These are phyloP conservation scores for Tanacetum coccineum DNA, from an alignment of 129 eudicot genomes.

Conservation along the genomic window DNA sequence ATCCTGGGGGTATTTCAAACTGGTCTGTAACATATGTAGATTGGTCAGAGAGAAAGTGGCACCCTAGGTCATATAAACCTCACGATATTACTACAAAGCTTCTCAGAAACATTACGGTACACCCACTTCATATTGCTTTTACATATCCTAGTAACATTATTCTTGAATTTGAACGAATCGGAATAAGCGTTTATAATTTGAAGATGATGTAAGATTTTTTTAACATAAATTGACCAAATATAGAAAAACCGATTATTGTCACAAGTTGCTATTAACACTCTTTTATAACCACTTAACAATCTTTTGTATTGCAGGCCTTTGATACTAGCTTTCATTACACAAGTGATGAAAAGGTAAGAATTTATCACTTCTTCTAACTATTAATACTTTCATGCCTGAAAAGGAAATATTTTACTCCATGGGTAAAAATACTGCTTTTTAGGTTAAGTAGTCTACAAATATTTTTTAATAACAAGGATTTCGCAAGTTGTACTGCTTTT, in stretches of 20 bases:
- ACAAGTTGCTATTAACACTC: too few species aligned
- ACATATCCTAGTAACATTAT: slow-evolving; percentile 7
- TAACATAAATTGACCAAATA: background rate
- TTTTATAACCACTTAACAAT: slow-evolving; percentile 4
- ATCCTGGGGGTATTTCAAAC: slow-evolving; percentile 70
- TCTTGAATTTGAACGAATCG: background rate
- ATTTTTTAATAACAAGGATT: background rate
- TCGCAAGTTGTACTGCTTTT: slow-evolving; percentile 4
- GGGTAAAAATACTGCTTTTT: background rate
- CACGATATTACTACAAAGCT: slow-evolving; percentile 56
- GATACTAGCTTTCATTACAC: slow-evolving; percentile 50
- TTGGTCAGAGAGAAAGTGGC: slow-evolving; percentile 97
- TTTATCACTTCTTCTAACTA: background rate
- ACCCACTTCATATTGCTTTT: slow-evolving; percentile 4
- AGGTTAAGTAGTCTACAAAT: background rate
- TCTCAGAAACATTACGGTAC: slow-evolving; percentile 65
- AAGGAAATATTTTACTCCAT: slow-evolving; percentile 1
- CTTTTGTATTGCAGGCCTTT: slow-evolving; percentile 36
- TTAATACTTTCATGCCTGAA: background rate
- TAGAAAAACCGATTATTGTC: background rate
- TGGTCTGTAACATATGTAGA: slow-evolving; percentile 85
- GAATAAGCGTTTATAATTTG: background rate
- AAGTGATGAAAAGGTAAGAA: slow-evolving; percentile 55
- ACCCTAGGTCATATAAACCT: slow-evolving; percentile 65
- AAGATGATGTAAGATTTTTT: background rate